A percentile compares a stretch with the other conserved stretches of the same genome.
Evolutionary conservation across 2,329 filamentous ascomycete genomes (phyloP).

Genomic region (Sarocladiaceae sp.): DNA sequence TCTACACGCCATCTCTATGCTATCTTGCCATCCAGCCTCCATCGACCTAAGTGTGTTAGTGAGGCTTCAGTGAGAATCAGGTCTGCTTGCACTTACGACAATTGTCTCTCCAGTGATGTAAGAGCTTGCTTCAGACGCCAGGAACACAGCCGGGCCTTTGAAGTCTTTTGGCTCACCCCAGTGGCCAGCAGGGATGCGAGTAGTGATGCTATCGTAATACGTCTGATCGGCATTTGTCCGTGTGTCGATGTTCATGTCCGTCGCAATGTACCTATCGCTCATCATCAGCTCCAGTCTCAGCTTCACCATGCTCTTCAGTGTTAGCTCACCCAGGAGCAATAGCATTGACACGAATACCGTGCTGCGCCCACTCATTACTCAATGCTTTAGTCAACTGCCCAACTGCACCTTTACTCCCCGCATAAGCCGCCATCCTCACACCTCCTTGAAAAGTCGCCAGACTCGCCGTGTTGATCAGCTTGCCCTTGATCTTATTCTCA

Average conservation of each 20-base stretch:
- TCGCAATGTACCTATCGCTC: conserved; percentile 58
- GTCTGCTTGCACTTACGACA: neutral
- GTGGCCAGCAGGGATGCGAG: conserved; percentile 70
- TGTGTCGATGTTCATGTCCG: conserved; percentile 74
- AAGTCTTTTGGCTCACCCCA: conserved; percentile 80
- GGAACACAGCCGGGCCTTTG: conserved; percentile 67
- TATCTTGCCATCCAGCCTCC: neutral
- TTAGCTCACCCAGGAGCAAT: conserved; percentile 61
- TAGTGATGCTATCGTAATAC: conserved; percentile 64
- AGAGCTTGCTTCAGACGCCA: conserved; percentile 39
- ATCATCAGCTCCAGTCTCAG: conserved; percentile 1
- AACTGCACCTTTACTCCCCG: conserved; percentile 73
- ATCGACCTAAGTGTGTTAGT: neutral
- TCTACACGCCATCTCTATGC: too few species aligned
- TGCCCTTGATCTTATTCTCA: conserved; percentile 50
- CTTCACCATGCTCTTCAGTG: too few species aligned
- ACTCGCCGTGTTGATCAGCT: conserved; percentile 72
- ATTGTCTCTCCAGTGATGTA: neutral
- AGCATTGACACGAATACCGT: conserved; percentile 73
- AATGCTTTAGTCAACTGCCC: conserved; percentile 74
- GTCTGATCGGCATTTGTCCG: conserved; percentile 41
- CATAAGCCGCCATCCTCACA: conserved; percentile 76
- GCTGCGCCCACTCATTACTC: conserved; percentile 70
- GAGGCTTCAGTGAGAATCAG: neutral
- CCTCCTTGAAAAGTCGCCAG: conserved; percentile 76